phyloP scores from a whole-genome alignment of 2,329 filamentous ascomycete genomes.

The Colletotrichum higginsianum region DNA sequence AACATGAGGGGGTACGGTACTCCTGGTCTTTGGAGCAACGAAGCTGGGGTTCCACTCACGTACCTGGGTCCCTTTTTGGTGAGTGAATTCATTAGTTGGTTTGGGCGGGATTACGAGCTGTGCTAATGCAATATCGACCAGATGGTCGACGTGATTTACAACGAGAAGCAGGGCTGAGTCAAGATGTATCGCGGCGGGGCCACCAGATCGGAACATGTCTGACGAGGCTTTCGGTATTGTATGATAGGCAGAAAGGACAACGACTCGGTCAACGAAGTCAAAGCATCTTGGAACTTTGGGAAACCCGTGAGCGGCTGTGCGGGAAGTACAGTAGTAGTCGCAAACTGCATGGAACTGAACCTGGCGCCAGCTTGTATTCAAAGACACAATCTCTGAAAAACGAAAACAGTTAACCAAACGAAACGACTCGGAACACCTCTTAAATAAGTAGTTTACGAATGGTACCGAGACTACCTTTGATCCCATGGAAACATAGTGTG shows the following conservation, averaged over 20 bases:
- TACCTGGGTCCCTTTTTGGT: conserved; percentile 31
- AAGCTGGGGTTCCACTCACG: conserved; percentile 7
- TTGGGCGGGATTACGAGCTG: too few relatives aligned
- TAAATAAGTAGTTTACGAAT: too few relatives aligned
- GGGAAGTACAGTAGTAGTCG: too few relatives aligned
- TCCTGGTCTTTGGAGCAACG: not conserved
- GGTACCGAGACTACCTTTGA: too few relatives aligned
- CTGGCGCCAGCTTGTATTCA: too few relatives aligned
- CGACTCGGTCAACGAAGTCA: not conserved
- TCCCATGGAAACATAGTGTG: not conserved
- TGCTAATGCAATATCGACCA: not conserved
- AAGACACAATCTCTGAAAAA: too few relatives aligned
- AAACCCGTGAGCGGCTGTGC: too few relatives aligned
- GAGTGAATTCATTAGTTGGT: not conserved
- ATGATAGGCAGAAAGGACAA: too few relatives aligned
- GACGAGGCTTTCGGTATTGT: too few relatives aligned
- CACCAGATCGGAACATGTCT: too few relatives aligned
- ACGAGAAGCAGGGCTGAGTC: not conserved
- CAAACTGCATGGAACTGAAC: too few relatives aligned
- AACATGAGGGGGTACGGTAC: conserved; percentile 16
- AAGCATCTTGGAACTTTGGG: too few relatives aligned
- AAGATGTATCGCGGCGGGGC: not conserved
- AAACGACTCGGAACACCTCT: not conserved
- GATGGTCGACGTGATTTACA: not conserved
- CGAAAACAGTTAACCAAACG: not conserved